A percentile compares a stretch with the other conserved stretches of the same genome.
Evolutionary conservation across 768 basidiomycete genomes (phyloP).

Genomic region (Calocera cornea): DNA sequence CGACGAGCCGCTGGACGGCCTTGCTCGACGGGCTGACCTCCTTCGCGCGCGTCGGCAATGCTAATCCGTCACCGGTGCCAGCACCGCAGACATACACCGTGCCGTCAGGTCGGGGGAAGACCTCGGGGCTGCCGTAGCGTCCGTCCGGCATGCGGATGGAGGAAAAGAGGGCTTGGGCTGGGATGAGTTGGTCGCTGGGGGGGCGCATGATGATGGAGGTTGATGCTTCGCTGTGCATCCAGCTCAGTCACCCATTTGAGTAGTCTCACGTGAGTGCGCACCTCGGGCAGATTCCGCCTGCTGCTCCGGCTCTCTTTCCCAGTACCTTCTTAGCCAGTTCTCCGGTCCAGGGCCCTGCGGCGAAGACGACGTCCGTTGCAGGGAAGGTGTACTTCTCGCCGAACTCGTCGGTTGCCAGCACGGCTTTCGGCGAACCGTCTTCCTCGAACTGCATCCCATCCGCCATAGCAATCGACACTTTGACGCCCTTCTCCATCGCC

Average conservation of each 20-base stretch:
- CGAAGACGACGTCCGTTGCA: conserved; percentile 58
- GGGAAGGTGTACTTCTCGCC: conserved; percentile 26
- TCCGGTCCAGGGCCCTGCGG: conserved; percentile 82
- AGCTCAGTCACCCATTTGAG: background rate
- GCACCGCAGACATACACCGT: conserved; percentile 19
- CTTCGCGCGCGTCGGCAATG: conserved; percentile 21
- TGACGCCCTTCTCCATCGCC: conserved; percentile 41
- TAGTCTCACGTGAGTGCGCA: background rate
- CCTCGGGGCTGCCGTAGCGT: conserved; percentile 27
- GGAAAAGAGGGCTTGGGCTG: conserved; percentile 74
- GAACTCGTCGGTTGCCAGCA: conserved; percentile 17
- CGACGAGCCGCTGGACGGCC: conserved; percentile 8
- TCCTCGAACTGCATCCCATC: conserved; percentile 24
- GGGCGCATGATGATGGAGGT: conserved; percentile 55
- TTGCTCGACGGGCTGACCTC: background rate
- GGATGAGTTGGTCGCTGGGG: conserved; percentile 29
- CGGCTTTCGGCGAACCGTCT: conserved; percentile 35
- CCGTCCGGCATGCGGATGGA: conserved; percentile 40
- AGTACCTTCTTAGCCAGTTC: conserved; percentile 29
- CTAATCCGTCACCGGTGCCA: conserved; percentile 12
- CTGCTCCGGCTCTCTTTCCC: conserved; percentile 11
- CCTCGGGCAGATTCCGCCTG: conserved; percentile 10
- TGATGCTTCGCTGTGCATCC: conserved; percentile 21
- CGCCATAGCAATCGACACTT: conserved; percentile 31
- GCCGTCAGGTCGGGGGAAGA: conserved; percentile 26